These are phyloP conservation scores for Choiromyces venosus DNA, from an alignment of 495 filamentous ascomycete species.

Conservation along the genomic window DNA sequence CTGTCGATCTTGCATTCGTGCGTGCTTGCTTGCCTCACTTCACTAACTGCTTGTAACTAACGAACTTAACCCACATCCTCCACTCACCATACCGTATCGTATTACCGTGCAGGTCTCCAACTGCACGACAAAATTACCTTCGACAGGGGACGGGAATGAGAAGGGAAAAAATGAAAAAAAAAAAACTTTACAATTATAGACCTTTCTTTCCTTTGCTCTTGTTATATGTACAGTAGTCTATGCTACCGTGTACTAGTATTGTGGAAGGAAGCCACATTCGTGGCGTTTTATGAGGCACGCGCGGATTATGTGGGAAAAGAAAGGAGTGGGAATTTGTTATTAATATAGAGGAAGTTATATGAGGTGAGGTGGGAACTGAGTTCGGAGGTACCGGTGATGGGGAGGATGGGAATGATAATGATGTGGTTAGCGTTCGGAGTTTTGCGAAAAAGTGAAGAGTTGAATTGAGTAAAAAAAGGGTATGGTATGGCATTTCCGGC, in stretches of 20 bases:
- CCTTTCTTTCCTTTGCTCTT: background rate
- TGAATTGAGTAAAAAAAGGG: background rate
- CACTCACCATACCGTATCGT: background rate
- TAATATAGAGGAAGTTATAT: no score
- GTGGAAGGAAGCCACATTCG: background rate
- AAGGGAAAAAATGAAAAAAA: background rate
- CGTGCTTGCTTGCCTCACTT: background rate
- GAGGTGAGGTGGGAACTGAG: background rate
- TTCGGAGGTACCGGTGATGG: background rate
- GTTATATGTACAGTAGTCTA: no score
- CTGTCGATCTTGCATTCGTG: constrained; percentile 13
- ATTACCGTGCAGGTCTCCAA: background rate
- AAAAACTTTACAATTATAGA: background rate
- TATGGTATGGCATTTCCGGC: background rate
- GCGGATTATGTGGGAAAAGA: background rate
- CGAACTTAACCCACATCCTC: background rate
- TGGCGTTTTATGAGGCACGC: background rate
- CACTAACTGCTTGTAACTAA: no score
- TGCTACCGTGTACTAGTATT: no score
- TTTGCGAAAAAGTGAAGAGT: background rate
- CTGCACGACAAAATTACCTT: background rate
- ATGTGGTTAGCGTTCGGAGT: background rate
- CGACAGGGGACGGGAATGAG: background rate
- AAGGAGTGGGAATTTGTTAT: no score
- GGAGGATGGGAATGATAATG: background rate